Evolutionary conservation across 176 grass and related monocot genomes (phyloP).

Genomic region (Bonia amplexicaulis): DNA sequence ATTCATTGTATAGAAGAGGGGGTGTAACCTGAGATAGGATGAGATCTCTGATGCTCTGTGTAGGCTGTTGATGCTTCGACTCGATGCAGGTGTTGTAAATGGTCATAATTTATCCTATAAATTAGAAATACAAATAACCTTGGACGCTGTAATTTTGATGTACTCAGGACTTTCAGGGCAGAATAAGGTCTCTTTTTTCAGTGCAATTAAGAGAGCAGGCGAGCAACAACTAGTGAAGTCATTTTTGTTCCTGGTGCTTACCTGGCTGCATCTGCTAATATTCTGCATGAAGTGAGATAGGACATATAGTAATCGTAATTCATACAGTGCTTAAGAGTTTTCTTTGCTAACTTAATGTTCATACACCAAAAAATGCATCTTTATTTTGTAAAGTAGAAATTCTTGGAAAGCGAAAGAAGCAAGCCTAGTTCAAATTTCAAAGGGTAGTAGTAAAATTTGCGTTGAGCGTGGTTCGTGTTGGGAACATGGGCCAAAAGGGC

Average conservation of each 20-base stretch:
- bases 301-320: neutral
- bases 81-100: neutral
- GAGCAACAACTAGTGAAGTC: neutral
- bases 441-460: no score
- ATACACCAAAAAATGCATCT: neutral
- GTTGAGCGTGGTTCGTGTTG: neutral
- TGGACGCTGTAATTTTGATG: neutral
- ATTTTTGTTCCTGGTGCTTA: neutral
- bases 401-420: neutral
- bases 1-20: constrained; percentile 11
- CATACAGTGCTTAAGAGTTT: neutral
- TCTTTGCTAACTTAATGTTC: neutral
- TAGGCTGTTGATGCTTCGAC: neutral
- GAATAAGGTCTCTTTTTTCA: no score
- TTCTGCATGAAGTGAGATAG: neutral
- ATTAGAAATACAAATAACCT: neutral
- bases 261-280: neutral
- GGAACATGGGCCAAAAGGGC: no score
- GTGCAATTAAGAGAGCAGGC: neutral
- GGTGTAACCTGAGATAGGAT: constrained; percentile 1
- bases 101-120: neutral
- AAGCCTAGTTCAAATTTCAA: neutral
- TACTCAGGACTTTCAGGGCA: neutral
- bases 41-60: neutral
- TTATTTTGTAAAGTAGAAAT: neutral